phyloP scores from a whole-genome alignment of 2,329 filamentous ascomycete genomes.

The Dactylonectria macrodidyma region DNA sequence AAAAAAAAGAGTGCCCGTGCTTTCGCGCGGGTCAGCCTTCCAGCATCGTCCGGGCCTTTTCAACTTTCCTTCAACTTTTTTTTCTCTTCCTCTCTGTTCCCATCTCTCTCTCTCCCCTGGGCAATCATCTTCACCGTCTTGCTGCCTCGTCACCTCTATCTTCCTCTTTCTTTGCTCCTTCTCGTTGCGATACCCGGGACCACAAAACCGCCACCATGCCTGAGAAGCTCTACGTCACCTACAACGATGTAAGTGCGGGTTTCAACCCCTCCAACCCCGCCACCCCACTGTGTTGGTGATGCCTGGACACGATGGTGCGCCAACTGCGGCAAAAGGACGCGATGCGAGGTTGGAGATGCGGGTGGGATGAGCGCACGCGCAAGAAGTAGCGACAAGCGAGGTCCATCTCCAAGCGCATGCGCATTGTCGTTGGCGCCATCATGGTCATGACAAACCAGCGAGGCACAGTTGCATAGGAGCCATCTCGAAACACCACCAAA shows the following conservation, averaged over 20 bases:
- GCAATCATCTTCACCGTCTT: slow-evolving; percentile 37
- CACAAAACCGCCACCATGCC: slow-evolving; percentile 72
- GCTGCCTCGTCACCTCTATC: slow-evolving; percentile 12
- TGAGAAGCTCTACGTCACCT: slow-evolving; percentile 90
- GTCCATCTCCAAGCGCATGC: neutral
- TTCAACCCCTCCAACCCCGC: slow-evolving; percentile 43
- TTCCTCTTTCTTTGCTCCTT: slow-evolving; percentile 7
- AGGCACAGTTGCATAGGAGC: neutral
- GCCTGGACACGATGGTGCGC: slow-evolving; percentile 34
- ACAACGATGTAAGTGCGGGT: slow-evolving; percentile 81
- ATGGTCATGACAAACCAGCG: neutral
- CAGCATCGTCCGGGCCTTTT: slow-evolving; percentile 28
- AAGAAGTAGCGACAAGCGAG: neutral
- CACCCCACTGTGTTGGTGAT: slow-evolving; percentile 43
- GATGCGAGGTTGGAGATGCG: slow-evolving; percentile 2
- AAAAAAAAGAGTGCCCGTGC: slow-evolving; percentile 46
- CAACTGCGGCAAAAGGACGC: slow-evolving; percentile 22
- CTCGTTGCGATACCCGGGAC: slow-evolving; percentile 33
- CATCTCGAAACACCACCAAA: neutral
- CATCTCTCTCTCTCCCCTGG: slow-evolving; percentile 38
- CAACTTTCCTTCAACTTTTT: slow-evolving; percentile 27
- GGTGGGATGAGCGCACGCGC: neutral
- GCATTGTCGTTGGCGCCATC: neutral
- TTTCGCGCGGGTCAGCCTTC: slow-evolving; percentile 26
- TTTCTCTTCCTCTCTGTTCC: slow-evolving; percentile 22